Evolutionary conservation across 148 eudicot species (phyloP).

Genomic region (Rheum nobile): DNA sequence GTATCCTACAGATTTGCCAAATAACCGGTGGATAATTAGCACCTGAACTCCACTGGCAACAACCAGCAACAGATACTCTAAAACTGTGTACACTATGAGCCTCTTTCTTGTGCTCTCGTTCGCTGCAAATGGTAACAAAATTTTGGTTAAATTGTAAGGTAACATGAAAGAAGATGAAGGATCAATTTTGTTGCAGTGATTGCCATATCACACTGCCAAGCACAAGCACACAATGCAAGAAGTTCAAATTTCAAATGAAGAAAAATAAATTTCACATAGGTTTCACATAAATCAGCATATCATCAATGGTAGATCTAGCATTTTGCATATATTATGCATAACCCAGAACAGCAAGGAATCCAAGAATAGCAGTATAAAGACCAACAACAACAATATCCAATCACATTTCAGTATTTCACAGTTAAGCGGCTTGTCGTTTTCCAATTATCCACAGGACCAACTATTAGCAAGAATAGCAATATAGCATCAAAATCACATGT

Average conservation of each 20-base stretch:
- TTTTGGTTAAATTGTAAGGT: neutral
- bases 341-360: neutral
- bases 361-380: neutral
- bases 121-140: conserved; percentile 22
- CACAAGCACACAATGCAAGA: too few relatives aligned
- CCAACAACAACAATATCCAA: neutral
- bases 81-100: conserved; percentile 44
- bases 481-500: neutral
- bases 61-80: conserved; percentile 45
- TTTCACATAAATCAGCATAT: neutral
- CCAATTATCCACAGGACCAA: neutral
- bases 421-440: neutral
- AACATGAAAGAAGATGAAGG: neutral
- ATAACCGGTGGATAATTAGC: conserved; percentile 40
- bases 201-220: too few relatives aligned
- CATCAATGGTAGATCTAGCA: neutral
- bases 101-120: conserved; percentile 61
- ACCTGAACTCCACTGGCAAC: conserved; percentile 41
- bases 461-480: neutral
- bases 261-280: neutral
- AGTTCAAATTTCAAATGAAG: too few relatives aligned
- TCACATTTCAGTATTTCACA: neutral
- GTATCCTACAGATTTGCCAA: conserved; percentile 49
- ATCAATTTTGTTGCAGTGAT: neutral
- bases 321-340: neutral